Conservation (phyloP, 305 asterid genomes). For the Coffea humblotiana region DNA sequence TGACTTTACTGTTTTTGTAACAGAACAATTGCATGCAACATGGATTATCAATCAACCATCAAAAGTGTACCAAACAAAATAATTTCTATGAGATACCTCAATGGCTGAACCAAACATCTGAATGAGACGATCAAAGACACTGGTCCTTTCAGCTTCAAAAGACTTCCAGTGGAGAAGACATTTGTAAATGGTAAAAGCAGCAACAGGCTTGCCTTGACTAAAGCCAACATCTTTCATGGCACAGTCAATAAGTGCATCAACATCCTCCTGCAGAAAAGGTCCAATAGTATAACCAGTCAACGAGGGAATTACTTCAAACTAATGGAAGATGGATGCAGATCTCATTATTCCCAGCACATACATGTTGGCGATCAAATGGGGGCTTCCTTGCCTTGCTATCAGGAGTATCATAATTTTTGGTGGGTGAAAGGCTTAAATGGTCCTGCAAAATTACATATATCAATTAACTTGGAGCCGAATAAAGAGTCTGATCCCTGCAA, state of each 20-base stretch:
- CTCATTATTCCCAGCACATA: slow-evolving; percentile 33
- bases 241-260: slow-evolving; percentile 86
- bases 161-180: slow-evolving; percentile 99
- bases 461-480: slow-evolving; percentile 9
- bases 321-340: slow-evolving; percentile 9
- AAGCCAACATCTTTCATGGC: slow-evolving; percentile 87
- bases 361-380: slow-evolving; percentile 78
- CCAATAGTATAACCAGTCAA: slow-evolving; percentile 20
- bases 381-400: slow-evolving; percentile 83
- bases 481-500: slow-evolving; percentile 15
- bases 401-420: slow-evolving; percentile 67
- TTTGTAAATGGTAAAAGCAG: slow-evolving; percentile 95
- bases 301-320: slow-evolving; percentile 14
- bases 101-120: slow-evolving; percentile 96
- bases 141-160: slow-evolving; percentile 97
- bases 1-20: not conserved
- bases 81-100: slow-evolving; percentile 51
- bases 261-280: slow-evolving; percentile 78
- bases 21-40: not conserved
- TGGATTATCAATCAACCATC: not conserved
- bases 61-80: not conserved
- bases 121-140: slow-evolving; percentile 97
- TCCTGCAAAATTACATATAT: slow-evolving; percentile 55
- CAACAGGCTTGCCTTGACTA: slow-evolving; percentile 97
- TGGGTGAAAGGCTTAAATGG: slow-evolving; percentile 43